These are phyloP conservation scores for Lanmaoa pseudosensibilis DNA, from an alignment of 768 basidiomycete genomes.

Conservation along the genomic window DNA sequence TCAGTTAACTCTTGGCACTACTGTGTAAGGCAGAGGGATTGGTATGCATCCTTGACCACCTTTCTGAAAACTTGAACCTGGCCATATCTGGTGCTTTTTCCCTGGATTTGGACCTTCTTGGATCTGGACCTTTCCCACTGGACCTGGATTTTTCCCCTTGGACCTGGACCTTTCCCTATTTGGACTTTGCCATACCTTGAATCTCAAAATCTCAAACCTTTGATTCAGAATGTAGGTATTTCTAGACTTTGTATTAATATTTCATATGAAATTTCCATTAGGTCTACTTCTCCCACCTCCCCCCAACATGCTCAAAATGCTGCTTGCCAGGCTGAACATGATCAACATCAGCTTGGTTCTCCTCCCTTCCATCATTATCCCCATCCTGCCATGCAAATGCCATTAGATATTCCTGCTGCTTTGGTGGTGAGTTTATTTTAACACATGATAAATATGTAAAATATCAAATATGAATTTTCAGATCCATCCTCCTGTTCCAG, in stretches of 20 bases:
- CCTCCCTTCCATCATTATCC: not conserved
- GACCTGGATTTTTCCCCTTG: not conserved
- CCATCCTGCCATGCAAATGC: no score
- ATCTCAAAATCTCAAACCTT: not conserved
- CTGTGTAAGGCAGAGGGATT: not conserved
- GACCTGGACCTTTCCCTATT: no score
- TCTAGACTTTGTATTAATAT: rapidly evolving
- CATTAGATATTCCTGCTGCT: not conserved
- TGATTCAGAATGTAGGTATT: not conserved
- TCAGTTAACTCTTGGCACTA: not conserved
- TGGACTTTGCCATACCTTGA: no score
- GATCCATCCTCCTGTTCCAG: no score
- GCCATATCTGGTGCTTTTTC: not conserved
- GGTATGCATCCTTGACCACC: not conserved
- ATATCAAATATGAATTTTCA: no score
- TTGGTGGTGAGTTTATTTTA: not conserved
- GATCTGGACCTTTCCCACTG: not conserved
- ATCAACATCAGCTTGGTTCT: not conserved
- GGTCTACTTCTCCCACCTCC: not conserved
- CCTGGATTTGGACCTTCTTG: not conserved
- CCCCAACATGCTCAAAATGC: not conserved
- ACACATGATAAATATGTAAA: no score
- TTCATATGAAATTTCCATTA: not conserved
- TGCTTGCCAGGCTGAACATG: not conserved
- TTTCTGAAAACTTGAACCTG: not conserved